Base-by-base conservation (phyloP, 2,329 filamentous ascomycete species). In the Metarhizium robertsii region DNA sequence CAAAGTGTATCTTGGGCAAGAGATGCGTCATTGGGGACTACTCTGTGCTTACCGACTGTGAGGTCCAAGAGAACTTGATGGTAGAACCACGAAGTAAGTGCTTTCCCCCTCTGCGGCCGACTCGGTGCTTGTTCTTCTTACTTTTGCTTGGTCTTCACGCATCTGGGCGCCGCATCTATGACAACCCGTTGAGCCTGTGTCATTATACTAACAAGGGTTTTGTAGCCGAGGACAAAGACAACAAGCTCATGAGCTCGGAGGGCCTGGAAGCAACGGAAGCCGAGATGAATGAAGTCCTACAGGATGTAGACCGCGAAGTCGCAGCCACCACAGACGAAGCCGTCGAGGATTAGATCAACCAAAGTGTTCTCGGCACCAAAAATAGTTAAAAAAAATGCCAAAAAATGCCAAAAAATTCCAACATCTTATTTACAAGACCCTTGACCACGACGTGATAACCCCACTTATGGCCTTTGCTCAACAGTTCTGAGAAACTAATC, bases 21-120 rank as follows among this genome's bases (percentile, higher is more conserved):
- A 76, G 90, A 59, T 88, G 86, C 61, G 85, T 87, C 64, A 83
- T 99, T 61, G 92, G 92, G n/a, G 88, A 90, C 50, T 87, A 86
- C 8, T 86, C 79, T 6, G 80, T 84, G n/a, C 72, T 97, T 61
- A 91, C 86, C 53, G 89, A 96, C 58, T 96, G 92, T 64, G 91
- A 97, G 71, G 86, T 97, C 5, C 91, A 96, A 68, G 90, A 96
- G 69, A 92, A 92, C 66, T 78, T 92, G 8, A 79, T 96, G 1
- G 85, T 92, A 49, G 92, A 95, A 65, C 81, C 88, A n/a, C 87
- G 73, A 68, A 85, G 83, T 86, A 73, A 77, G 82, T 79, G 45
- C 25, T 11, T 46, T 42, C 20, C 46, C 16, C 32, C 34, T 49
- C 36, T 38, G 13, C 14, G 38, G 14, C 14, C 38, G 25, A 25